Base-by-base conservation (phyloP, 495 filamentous ascomycete genomes). In the Penicillium goetzii region DNA sequence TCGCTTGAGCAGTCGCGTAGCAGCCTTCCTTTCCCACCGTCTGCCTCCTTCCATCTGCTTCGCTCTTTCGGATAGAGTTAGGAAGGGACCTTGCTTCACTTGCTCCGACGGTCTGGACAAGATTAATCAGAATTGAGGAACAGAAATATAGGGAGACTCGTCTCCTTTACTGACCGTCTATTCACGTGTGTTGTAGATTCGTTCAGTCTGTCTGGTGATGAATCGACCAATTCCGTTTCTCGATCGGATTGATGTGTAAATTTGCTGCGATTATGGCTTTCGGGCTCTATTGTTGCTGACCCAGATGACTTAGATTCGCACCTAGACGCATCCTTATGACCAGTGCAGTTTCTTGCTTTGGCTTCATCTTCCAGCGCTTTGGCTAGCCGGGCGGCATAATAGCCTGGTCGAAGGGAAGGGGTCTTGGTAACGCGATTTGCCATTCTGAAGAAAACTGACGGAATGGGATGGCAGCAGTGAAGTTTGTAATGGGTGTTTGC, bases 181-280 rank as follows among this genome's bases (percentile, higher is more conserved):
- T n/a, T 41, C 38, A 7, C 38, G 17, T 41, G 17, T 41, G 4
- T 41, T 41, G 38, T 41, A n/a, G 38, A n/a, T n/a, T 41, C 15
- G 38, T 41, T 17, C 17, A 41, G 38, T 41, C 38, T 41, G 38
- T 41, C 15, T 41, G 38, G 38, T 41, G 38, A 41, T n/a, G 15
- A 6, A 41, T 41, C 38, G 38, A 41, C 15, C 38, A n/a, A n/a
- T 41, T 41, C 38, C 15, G 38, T 41, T 41, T n/a, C 38, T 41
- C 38, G 38, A 41, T 41, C 38, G 38, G 38, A 41, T n/a, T 41
- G 38, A 5, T n/a, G 38, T n/a, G 17, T 41, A n/a, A n/a, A 6
- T n/a, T 41, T 41, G 38, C 38, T 41, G 38, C 38, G 15, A 41
- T 41, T 41, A 41, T 41, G 38, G 38, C 38, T 41, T 41, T 41